Evolutionary conservation across 805 yeast genomes (phyloP).

Genomic region (Yamadazyma phyllophila): DNA sequence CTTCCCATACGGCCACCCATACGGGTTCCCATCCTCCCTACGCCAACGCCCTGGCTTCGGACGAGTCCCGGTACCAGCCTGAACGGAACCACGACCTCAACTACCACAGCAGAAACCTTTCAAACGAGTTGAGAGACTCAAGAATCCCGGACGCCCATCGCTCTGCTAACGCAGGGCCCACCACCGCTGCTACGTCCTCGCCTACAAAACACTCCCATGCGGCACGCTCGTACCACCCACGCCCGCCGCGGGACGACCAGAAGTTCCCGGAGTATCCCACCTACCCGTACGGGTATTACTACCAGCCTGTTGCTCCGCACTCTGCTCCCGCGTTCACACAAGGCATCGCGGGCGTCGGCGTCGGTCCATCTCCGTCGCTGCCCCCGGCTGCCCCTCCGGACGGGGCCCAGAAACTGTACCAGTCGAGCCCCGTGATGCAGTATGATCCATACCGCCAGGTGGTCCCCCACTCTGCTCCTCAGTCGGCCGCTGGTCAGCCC

Average conservation of each 20-base stretch:
- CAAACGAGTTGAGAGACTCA: too few relatives aligned
- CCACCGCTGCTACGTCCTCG: too few relatives aligned
- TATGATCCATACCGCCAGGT: constrained; percentile 4
- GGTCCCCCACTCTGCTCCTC: background rate
- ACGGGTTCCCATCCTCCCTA: background rate
- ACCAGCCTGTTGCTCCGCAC: background rate
- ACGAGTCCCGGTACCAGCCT: background rate
- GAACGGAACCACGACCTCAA: background rate
- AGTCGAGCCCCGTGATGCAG: background rate
- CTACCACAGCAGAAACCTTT: background rate
- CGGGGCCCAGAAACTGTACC: background rate
- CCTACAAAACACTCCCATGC: too few relatives aligned
- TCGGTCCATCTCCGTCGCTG: background rate
- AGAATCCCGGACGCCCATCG: too few relatives aligned
- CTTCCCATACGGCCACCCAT: background rate
- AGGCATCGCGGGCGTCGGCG: too few relatives aligned
- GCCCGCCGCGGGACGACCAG: background rate
- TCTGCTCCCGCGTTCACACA: background rate
- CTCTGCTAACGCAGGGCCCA: too few relatives aligned
- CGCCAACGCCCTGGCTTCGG: background rate
- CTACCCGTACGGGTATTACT: background rate
- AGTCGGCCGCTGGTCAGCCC: background rate
- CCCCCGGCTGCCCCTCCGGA: background rate
- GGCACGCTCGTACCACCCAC: background rate
- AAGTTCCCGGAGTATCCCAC: background rate